Conservation (phyloP, 345 rosid species). For the Pistacia vera region DNA sequence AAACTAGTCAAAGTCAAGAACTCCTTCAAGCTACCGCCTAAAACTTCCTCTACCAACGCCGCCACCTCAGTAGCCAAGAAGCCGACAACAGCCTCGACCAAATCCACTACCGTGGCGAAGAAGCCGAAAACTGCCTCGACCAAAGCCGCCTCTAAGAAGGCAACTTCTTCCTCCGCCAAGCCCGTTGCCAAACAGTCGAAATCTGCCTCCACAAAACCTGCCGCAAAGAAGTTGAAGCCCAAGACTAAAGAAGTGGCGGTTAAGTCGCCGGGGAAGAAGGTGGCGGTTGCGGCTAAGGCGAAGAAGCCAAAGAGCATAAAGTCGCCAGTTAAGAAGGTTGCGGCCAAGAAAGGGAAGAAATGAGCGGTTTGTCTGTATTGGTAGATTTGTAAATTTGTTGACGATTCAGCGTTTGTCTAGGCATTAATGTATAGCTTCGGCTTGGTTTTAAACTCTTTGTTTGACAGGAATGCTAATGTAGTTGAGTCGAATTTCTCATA, state of each 20-base stretch:
- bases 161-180: neutral
- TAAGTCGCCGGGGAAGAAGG: constrained; percentile 23
- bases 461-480: neutral
- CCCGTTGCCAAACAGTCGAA: constrained; percentile 13
- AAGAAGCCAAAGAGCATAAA: constrained; percentile 40
- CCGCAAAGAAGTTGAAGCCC: constrained; percentile 17
- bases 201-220: neutral
- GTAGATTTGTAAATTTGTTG: constrained; percentile 13
- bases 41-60: constrained; percentile 16
- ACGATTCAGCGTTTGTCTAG: neutral
- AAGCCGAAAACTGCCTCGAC: constrained; percentile 1
- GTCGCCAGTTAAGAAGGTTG: constrained; percentile 36
- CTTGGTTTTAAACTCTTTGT: neutral
- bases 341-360: constrained; percentile 33
- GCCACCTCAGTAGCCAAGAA: constrained; percentile 3
- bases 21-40: constrained; percentile 47
- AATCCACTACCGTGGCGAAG: neutral
- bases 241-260: constrained; percentile 8
- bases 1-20: constrained; percentile 53
- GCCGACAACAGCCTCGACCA: neutral
- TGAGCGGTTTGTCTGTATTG: neutral
- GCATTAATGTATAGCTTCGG: neutral
- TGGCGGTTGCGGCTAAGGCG: constrained; percentile 13
- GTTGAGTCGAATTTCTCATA: neutral
- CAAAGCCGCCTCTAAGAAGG: constrained; percentile 5